These are phyloP conservation scores for Suillus discolor DNA, from an alignment of 768 basidiomycete genomes.

Conservation along the genomic window DNA sequence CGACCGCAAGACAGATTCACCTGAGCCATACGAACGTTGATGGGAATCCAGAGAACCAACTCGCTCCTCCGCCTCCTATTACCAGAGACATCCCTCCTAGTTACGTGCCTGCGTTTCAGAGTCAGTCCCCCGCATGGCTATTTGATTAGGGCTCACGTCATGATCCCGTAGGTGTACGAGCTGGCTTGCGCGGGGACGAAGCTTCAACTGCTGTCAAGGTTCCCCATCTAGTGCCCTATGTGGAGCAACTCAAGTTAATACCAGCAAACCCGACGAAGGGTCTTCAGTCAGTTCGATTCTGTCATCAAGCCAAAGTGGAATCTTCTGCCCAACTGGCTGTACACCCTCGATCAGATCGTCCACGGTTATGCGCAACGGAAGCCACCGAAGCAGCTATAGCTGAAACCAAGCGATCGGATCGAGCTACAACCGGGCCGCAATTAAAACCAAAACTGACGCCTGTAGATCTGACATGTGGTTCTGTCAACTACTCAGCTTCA, in stretches of 20 bases:
- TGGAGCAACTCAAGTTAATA: not conserved
- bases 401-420: not conserved
- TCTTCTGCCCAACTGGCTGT: not conserved
- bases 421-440: not conserved
- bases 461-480: not conserved
- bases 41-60: not conserved
- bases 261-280: not conserved
- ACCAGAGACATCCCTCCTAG: not conserved
- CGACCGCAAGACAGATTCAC: slow-evolving; percentile 2
- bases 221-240: not conserved
- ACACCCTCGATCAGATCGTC: slow-evolving; percentile 4
- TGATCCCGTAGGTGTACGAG: not conserved
- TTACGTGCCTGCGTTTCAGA: slow-evolving; percentile 11
- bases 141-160: not conserved
- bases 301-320: not conserved
- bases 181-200: not conserved
- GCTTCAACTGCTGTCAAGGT: not conserved
- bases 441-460: not conserved
- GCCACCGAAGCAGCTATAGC: not conserved
- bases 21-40: not conserved
- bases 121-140: not conserved
- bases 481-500: not conserved
- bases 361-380: not conserved
- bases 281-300: not conserved
- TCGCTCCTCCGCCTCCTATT: not conserved